phyloP scores from a whole-genome alignment of 1,139 yeast genomes.

The Hyphopichia buzzinii region DNA sequence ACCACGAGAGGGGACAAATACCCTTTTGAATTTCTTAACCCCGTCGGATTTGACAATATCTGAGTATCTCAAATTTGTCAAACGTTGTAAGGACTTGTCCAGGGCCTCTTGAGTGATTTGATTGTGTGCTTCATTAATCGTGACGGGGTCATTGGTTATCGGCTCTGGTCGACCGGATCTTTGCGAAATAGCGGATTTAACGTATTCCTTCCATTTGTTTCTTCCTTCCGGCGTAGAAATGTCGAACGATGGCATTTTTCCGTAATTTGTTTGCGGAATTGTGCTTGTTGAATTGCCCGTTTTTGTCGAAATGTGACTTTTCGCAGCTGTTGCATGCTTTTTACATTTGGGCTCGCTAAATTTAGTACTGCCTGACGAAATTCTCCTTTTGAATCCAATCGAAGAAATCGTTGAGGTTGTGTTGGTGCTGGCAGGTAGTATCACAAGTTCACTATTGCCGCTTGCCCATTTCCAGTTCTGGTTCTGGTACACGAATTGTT shows the following conservation, averaged over 20 bases:
- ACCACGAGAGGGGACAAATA: constrained; percentile 53
- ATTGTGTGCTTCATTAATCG: not conserved
- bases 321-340: constrained; percentile 7
- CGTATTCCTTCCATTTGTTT: constrained; percentile 19
- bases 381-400: not conserved
- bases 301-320: not conserved
- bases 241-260: constrained; percentile 17
- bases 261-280: constrained; percentile 10
- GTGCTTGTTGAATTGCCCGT: constrained; percentile 3
- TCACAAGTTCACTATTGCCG: constrained; percentile 3
- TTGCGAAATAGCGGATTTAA: not conserved
- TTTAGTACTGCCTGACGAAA: not conserved
- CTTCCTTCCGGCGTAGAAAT: constrained; percentile 26
- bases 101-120: not conserved
- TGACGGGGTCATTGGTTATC: not conserved
- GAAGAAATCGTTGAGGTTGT: not conserved
- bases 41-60: constrained; percentile 20
- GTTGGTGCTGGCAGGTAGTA: not conserved
- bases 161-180: not conserved
- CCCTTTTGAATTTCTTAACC: constrained; percentile 37
- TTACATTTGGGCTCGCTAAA: not conserved
- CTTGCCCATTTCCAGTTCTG: constrained; percentile 4
- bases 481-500: constrained; percentile 11
- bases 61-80: constrained; percentile 13
- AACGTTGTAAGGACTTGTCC: not conserved